These are phyloP conservation scores for Chytriomyces sp. DNA, from an alignment of 192 early-diverging fungal species.

Conservation along the genomic window DNA sequence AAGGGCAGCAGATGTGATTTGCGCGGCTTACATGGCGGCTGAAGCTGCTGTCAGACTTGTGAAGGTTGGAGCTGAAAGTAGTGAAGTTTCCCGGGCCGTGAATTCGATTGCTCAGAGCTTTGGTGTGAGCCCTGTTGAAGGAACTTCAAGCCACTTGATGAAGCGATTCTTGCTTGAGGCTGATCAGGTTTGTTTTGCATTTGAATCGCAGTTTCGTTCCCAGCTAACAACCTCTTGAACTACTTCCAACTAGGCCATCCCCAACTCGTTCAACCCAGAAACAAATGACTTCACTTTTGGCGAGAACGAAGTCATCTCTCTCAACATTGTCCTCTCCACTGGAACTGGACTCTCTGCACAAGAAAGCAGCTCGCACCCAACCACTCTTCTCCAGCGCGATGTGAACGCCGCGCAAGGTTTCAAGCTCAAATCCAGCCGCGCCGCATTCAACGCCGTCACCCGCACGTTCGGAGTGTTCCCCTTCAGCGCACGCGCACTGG, in stretches of 20 bases:
- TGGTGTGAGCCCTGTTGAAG: constrained; percentile 82
- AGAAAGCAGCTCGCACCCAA: constrained; percentile 59
- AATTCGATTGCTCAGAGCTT: constrained; percentile 75
- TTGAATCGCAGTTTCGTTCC: neutral
- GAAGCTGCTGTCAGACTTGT: constrained; percentile 84
- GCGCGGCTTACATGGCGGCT: constrained; percentile 87
- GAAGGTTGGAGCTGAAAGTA: constrained; percentile 70
- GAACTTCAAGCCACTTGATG: constrained; percentile 51
- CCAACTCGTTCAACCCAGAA: constrained; percentile 68
- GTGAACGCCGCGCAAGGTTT: constrained; percentile 79
- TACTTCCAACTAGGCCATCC: constrained; percentile 69
- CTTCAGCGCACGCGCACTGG: constrained; percentile 76
- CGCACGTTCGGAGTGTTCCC: constrained; percentile 82
- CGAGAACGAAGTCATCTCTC: constrained; percentile 85
- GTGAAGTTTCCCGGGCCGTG: constrained; percentile 74
- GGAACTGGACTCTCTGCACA: constrained; percentile 70
- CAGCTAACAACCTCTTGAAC: too few relatives aligned
- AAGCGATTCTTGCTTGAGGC: constrained; percentile 55
- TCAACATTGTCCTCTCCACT: constrained; percentile 86
- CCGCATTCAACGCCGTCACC: constrained; percentile 69
- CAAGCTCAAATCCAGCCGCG: constrained; percentile 85
- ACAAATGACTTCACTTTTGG: constrained; percentile 65
- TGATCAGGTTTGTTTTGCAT: constrained; percentile 33
- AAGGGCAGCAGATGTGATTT: constrained; percentile 82
- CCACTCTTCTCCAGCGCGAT: constrained; percentile 82